phyloP scores from a whole-genome alignment of 169 alveolate genomes.

The Plasmodium reichenowi region DNA sequence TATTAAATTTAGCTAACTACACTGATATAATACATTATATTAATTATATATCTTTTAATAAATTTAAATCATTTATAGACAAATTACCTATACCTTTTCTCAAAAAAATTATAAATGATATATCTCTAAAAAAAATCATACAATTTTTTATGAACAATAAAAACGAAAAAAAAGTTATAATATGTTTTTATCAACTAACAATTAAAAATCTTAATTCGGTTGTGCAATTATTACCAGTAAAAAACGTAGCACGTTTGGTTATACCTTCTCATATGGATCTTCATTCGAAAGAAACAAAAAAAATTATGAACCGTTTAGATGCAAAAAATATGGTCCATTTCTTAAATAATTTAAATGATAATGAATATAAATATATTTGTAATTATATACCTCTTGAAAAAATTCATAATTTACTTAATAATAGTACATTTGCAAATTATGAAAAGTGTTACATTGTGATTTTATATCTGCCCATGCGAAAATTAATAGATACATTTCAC shows the following conservation, averaged over 20 bases:
- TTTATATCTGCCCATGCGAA: conserved; percentile 34
- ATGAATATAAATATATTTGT: conserved; percentile 28
- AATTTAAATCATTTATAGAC: conserved; percentile 18
- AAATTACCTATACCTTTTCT: conserved; percentile 39
- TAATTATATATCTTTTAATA: conserved; percentile 36
- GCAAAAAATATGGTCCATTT: conserved; percentile 20
- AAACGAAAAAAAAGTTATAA: conserved; percentile 14
- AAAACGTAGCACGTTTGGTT: background rate
- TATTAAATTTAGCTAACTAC: conserved; percentile 13
- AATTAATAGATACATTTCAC: conserved; percentile 25
- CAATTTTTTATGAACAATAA: conserved; percentile 20
- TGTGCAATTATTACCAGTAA: conserved; percentile 2
- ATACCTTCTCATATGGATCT: background rate
- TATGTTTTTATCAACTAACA: conserved; percentile 14
- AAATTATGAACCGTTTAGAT: conserved; percentile 20
- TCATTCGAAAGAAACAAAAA: background rate
- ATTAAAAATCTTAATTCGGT: conserved; percentile 10
- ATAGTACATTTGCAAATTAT: background rate
- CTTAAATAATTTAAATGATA: conserved; percentile 24
- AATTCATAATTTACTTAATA: conserved; percentile 24
- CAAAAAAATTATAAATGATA: conserved; percentile 62
- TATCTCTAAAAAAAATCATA: conserved; percentile 35
- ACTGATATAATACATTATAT: conserved; percentile 41
- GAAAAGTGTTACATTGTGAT: conserved; percentile 12
- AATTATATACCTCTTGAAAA: conserved; percentile 11